Evolutionary conservation across 1,139 yeast genomes (phyloP), one percentile per base, ranked within the genome.

Genomic region (Pichia sp.): DNA sequence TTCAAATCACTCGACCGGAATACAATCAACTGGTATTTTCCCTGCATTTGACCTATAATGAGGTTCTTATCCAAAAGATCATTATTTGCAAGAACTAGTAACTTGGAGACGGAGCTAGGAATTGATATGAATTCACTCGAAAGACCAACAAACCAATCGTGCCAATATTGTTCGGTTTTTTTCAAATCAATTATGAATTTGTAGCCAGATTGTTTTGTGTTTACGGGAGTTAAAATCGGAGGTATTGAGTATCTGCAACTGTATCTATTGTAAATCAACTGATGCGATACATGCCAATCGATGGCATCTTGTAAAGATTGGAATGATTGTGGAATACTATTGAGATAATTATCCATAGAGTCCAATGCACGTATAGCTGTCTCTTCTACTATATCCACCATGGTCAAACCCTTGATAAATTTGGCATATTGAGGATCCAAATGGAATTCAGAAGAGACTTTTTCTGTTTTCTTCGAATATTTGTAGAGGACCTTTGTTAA

Each of bases 41-140:
- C 95, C 71, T 92, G 98, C 99, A 93, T 93, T 71, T 95, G 99
- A 0, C 97, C 99, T 55, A 93, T 85, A 68, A 91, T 90, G 46
- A 93, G 73, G 48, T 80, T 80, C 60, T 86, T 90, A 70, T 95
- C 99, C 33, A 95, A 74, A 9, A 89, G 82, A 64, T 93, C 97
- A 56, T 92, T 88, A 4, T 96, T 96, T 0, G 98, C 95, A n/a
- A 93, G 71, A 1, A 93, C 77, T 48, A 93, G 75, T 53, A 93
- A 64, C 64, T 90, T 86, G 1, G 93, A 84, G 0, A 87, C 78
- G 1, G 58, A 57, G 10, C 68, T 71, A 52, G 77, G 70, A 20
- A 62, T 63, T 4, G 55, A 48, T 9, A 77, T 77, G 65, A 93
- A 93, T 49, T 77, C 75, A 3, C 74, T 68, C 0, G 96, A 89